These are phyloP conservation scores for Petunia hybrid DNA, from an alignment of 305 asterid species.

Conservation along the genomic window DNA sequence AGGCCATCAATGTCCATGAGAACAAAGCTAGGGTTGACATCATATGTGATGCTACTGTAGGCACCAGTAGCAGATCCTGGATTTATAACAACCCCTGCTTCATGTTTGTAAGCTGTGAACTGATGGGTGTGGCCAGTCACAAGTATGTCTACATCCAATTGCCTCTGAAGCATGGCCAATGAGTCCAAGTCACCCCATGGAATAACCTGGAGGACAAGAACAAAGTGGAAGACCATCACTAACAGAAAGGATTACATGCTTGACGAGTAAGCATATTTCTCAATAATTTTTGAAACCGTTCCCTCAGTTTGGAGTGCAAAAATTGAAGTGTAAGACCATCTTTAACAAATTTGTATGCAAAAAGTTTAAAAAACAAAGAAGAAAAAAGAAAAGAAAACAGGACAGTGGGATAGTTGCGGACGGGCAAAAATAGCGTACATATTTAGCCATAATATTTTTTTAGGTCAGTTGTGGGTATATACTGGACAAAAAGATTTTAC, in stretches of 20 bases:
- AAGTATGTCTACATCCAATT: slow-evolving; percentile 95
- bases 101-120: slow-evolving; percentile 96
- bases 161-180: slow-evolving; percentile 96
- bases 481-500: background rate
- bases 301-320: background rate
- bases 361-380: background rate
- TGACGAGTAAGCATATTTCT: slow-evolving; percentile 12
- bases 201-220: slow-evolving; percentile 63
- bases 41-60: slow-evolving; percentile 95
- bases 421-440: background rate
- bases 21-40: slow-evolving; percentile 96
- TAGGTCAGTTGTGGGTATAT: background rate
- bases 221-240: background rate
- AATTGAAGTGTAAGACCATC: background rate
- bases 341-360: background rate
- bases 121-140: slow-evolving; percentile 98
- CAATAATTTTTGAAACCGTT: background rate
- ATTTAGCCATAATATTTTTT: background rate
- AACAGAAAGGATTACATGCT: background rate
- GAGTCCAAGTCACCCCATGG: slow-evolving; percentile 99
- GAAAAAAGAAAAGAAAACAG: background rate
- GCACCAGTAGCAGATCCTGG: slow-evolving; percentile 99
- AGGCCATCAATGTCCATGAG: slow-evolving; percentile 97
- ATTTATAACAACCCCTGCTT: slow-evolving; percentile 96
- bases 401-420: background rate